These are phyloP conservation scores for Botryotinia narcissicola DNA, from an alignment of 2,329 filamentous ascomycete genomes.

Conservation along the genomic window DNA sequence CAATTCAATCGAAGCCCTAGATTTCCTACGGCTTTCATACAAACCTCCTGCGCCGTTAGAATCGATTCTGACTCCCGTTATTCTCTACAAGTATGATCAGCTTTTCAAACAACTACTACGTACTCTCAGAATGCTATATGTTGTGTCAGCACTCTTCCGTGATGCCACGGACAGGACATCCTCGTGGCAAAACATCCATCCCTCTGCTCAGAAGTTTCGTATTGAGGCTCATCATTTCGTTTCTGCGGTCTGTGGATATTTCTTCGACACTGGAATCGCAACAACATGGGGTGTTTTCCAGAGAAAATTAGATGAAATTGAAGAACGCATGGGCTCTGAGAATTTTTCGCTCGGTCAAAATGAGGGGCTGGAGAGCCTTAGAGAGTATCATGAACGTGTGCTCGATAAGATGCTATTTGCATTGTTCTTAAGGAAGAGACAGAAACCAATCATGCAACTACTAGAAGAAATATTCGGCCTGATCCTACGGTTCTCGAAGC, in stretches of 20 bases:
- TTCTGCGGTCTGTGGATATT: slow-evolving; percentile 68
- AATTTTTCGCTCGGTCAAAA: slow-evolving; percentile 43
- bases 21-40: slow-evolving; percentile 87
- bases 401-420: slow-evolving; percentile 74
- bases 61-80: slow-evolving; percentile 67
- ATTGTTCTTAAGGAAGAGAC: slow-evolving; percentile 70
- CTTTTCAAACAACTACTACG: slow-evolving; percentile 80
- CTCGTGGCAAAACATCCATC: slow-evolving; percentile 29
- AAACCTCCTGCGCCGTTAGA: slow-evolving; percentile 69
- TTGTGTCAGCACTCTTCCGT: slow-evolving; percentile 63
- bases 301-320: slow-evolving; percentile 59
- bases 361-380: slow-evolving; percentile 64
- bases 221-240: slow-evolving; percentile 81
- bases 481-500: slow-evolving; percentile 69
- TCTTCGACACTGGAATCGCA: slow-evolving; percentile 74
- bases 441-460: slow-evolving; percentile 68
- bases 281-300: slow-evolving; percentile 72
- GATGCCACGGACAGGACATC: slow-evolving; percentile 48
- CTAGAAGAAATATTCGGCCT: slow-evolving; percentile 73
- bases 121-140: slow-evolving; percentile 74
- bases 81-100: slow-evolving; percentile 77
- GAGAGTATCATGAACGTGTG: slow-evolving; percentile 67
- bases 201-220: slow-evolving; percentile 54
- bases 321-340: slow-evolving; percentile 52
- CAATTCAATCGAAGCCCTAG: slow-evolving; percentile 80